A percentile compares a stretch with the other conserved stretches of the same genome.
Evolutionary conservation across 164 flowering plant species (phyloP).

Genomic region (Dillenia suffruticosa): DNA sequence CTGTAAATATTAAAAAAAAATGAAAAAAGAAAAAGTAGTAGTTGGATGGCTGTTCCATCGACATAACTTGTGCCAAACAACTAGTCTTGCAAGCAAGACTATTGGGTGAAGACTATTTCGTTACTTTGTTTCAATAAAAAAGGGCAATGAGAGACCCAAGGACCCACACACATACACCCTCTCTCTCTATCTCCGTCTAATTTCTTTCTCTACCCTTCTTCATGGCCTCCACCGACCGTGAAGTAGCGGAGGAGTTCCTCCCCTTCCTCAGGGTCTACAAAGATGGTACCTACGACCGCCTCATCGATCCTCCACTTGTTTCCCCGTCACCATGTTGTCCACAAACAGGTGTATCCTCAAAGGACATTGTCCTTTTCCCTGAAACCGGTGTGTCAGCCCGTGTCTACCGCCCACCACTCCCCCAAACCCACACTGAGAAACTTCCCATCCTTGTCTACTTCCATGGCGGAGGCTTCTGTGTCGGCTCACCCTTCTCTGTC

Average conservation of each 20-base stretch:
- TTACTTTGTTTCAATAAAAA: no score
- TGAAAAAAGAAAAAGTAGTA: no score
- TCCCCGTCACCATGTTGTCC: conserved; percentile 12
- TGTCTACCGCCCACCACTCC: conserved; percentile 17
- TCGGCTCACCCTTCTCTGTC: conserved; percentile 28
- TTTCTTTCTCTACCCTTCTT: background rate
- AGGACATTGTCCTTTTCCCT: conserved; percentile 15
- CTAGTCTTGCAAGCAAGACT: no score
- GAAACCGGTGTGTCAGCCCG: conserved; percentile 12
- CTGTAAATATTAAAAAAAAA: no score
- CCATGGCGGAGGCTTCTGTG: conserved; percentile 42
- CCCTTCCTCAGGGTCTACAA: conserved; percentile 20
- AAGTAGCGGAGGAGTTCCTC: conserved; percentile 15
- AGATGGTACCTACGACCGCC: conserved; percentile 22
- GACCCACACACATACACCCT: no score
- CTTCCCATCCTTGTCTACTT: conserved; percentile 36
- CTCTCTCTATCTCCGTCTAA: no score
- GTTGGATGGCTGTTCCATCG: no score
- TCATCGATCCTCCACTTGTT: conserved; percentile 4
- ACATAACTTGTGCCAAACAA: no score
- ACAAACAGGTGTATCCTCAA: conserved; percentile 23
- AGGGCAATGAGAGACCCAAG: no score
- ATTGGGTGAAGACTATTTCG: no score
- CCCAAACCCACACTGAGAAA: conserved; percentile 4
- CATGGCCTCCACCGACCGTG: conserved; percentile 2